Evolutionary conservation across 2,329 filamentous ascomycete genomes (phyloP), one percentile per base, ranked within the genome.

Genomic region (Byssothecium circinans): DNA sequence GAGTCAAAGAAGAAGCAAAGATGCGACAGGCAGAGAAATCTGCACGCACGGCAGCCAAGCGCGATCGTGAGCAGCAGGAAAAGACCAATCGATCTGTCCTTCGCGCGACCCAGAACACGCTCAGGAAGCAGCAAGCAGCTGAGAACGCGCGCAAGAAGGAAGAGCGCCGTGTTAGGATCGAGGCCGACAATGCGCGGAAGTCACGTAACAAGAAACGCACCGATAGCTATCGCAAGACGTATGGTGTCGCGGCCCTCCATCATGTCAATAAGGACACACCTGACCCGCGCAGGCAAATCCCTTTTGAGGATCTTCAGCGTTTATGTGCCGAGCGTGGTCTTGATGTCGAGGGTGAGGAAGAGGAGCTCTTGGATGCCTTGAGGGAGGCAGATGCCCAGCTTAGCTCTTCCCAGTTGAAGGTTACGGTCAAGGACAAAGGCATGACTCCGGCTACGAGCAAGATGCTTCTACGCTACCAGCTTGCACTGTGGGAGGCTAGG

Each of bases 261-360:
- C 38, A 41, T n/a, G 47, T 56, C 33, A 52, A 51, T 8, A 17
- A 18, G 1, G 47, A 56, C 12, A 50, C 53, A 2, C 48, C 50
- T 8, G 64, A 69, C 34, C 67, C 64, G 5, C 60, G 65, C 14
- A 37, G 35, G 11, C 52, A 51, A 35, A 56, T 70, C 25, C 52
- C 53, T 17, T n/a, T 58, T 10, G 22, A 37, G 0, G 59, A 68
- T 25, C 49, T 69, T 14, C 39, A 43, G 36, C 47, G 34, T n/a
- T 48, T 69, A 2, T 66, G 66, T 33, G 47, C 48, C 1, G 45
- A 51, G 0, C 57, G 58, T 15, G 56, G 55, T 18, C 23, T 70
- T 41, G 46, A 2, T 43, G 47, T 11, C 29, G 38, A 19, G 52
- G 46, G 17, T 52, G 38, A 17, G 12, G 64, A 58, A 39, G 43